A percentile compares a stretch with the other conserved stretches of the same genome.
Evolutionary conservation across 2,329 filamentous ascomycete genomes (phyloP).

Genomic region (Aspergillus sojae): DNA sequence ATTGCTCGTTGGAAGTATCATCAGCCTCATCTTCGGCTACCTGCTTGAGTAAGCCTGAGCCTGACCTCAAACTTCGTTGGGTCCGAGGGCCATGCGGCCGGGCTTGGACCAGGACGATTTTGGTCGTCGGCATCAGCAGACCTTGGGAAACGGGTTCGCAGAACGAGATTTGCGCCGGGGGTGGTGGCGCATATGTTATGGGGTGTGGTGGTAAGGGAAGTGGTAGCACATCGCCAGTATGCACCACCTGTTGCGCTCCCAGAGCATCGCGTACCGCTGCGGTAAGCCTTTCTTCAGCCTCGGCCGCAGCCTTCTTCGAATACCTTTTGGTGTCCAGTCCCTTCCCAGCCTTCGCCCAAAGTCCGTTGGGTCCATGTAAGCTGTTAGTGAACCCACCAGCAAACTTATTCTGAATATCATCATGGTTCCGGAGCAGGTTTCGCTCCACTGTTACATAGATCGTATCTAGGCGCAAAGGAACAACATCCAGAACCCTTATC

Average conservation of each 20-base stretch:
- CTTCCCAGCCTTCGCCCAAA: conserved; percentile 39
- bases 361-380: conserved; percentile 42
- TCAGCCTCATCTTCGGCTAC: conserved; percentile 66
- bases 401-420: conserved; percentile 82
- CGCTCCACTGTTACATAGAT: conserved; percentile 85
- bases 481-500: conserved; percentile 78
- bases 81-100: conserved; percentile 43
- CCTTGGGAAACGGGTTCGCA: conserved; percentile 95
- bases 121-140: conserved; percentile 73
- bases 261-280: conserved; percentile 74
- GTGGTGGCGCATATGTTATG: conserved; percentile 80
- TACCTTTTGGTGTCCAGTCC: conserved; percentile 33
- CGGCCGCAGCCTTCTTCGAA: conserved; percentile 37
- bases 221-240: conserved; percentile 80
- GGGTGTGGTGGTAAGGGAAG: conserved; percentile 77
- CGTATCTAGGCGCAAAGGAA: conserved; percentile 77
- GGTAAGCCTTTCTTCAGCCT: conserved; percentile 62
- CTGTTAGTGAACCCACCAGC: conserved; percentile 61
- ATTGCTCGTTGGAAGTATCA: conserved; percentile 85
- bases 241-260: conserved; percentile 72
- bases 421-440: conserved; percentile 75
- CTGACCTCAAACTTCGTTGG: conserved; percentile 49
- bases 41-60: conserved; percentile 61
- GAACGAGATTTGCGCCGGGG: conserved; percentile 84
- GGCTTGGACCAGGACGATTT: conserved; percentile 73